Evolutionary conservation across 1,284 basidiomycete species (phyloP).

Genomic region (Takashimella tepidaria): DNA sequence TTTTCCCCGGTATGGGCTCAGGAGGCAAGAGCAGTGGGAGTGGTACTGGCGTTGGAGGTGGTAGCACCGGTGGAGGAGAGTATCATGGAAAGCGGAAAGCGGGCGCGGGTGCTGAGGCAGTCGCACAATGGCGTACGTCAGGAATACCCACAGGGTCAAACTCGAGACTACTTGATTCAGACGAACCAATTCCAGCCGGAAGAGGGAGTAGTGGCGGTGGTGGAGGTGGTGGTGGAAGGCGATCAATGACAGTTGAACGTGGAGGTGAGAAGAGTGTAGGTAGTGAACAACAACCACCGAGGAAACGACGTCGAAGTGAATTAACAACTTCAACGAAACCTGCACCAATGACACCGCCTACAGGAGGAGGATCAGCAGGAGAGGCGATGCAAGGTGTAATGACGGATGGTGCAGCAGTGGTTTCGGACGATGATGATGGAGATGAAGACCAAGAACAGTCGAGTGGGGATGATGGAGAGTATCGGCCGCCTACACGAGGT

Average conservation of each 20-base stretch:
- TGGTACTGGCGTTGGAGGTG: too few relatives aligned
- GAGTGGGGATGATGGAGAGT: constrained; percentile 22
- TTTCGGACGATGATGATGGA: constrained; percentile 5
- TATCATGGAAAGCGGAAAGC: constrained; percentile 34
- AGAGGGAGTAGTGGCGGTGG: too few relatives aligned
- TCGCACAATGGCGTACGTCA: constrained; percentile 41
- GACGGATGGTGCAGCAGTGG: constrained; percentile 21
- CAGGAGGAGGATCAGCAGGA: too few relatives aligned
- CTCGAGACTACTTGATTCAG: neutral
- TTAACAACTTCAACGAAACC: constrained; percentile 3
- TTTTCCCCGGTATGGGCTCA: constrained; percentile 5
- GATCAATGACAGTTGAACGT: too few relatives aligned
- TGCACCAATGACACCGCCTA: neutral
- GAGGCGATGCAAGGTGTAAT: neutral
- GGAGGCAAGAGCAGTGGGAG: too few relatives aligned
- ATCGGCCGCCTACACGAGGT: too few relatives aligned
- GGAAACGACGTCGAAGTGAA: constrained; percentile 38
- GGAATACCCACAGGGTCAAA: constrained; percentile 31
- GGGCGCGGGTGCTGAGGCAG: constrained; percentile 36
- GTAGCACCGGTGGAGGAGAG: neutral
- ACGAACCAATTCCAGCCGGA: too few relatives aligned
- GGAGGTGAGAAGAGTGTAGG: neutral
- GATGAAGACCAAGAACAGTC: constrained; percentile 15
- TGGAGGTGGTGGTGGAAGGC: too few relatives aligned
- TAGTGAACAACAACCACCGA: constrained; percentile 27